phyloP scores from a whole-genome alignment of 495 filamentous ascomycete genomes.

The Hypoxylon lenormandii region DNA sequence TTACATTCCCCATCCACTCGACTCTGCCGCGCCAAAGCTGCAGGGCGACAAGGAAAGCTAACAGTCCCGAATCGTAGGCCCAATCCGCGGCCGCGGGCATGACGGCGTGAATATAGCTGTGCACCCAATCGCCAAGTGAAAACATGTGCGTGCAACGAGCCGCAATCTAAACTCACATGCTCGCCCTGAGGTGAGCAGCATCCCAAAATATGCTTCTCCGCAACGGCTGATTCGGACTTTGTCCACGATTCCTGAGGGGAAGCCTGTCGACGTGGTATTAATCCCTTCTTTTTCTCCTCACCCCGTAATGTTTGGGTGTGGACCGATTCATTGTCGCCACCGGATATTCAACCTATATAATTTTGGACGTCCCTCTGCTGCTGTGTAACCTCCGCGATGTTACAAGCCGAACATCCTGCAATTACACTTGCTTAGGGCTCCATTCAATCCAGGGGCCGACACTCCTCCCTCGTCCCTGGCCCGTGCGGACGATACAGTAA shows the following conservation, averaged over 20 bases:
- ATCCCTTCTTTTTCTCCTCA: constrained; percentile 16
- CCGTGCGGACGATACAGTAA: constrained; percentile 4
- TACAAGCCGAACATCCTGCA: constrained; percentile 25
- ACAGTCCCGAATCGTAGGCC: constrained; percentile 4
- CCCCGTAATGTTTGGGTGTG: constrained; percentile 16
- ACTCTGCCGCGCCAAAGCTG: constrained; percentile 13
- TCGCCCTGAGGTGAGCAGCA: constrained; percentile 19
- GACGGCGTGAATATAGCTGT: constrained; percentile 24
- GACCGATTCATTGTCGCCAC: constrained; percentile 27
- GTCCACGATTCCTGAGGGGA: constrained; percentile 35
- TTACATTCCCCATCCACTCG: constrained; percentile 25
- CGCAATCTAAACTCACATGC: constrained; percentile 44
- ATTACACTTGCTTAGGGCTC: constrained; percentile 11
- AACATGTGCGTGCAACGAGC: constrained; percentile 24
- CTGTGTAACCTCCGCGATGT: constrained; percentile 37
- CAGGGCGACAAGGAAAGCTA: constrained; percentile 16
- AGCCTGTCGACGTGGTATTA: constrained; percentile 46
- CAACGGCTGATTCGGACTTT: constrained; percentile 37
- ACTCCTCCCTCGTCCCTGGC: constrained; percentile 4
- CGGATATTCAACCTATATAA: constrained; percentile 41
- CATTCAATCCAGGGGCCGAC: constrained; percentile 3
- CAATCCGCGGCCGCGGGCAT: constrained; percentile 8
- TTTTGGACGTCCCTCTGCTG: constrained; percentile 30
- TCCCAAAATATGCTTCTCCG: constrained; percentile 24
- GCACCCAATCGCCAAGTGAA: constrained; percentile 21